Conservation (phyloP, 768 basidiomycete species). For the Baorangia bicolor region DNA sequence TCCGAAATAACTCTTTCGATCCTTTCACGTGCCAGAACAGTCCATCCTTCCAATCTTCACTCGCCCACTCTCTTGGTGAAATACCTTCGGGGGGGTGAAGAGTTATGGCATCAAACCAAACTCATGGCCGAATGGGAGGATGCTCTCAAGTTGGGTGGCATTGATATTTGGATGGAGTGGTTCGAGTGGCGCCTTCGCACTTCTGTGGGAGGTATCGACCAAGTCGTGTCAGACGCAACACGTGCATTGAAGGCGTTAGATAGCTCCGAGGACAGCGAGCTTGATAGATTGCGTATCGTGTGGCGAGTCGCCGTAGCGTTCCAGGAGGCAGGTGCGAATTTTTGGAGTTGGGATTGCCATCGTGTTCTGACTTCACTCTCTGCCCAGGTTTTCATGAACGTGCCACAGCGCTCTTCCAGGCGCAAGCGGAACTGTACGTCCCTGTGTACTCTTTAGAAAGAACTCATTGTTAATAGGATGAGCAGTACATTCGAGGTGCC, state of each 20-base stretch:
- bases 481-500: slow-evolving; percentile 62
- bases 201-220: slow-evolving; percentile 47
- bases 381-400: slow-evolving; percentile 67
- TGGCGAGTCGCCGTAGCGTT: slow-evolving; percentile 69
- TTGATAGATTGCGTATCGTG: slow-evolving; percentile 57
- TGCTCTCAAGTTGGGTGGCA: slow-evolving; percentile 50
- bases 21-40: slow-evolving; percentile 59
- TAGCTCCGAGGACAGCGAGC: slow-evolving; percentile 43
- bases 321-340: slow-evolving; percentile 60
- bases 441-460: neutral
- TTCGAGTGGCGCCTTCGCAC: slow-evolving; percentile 68
- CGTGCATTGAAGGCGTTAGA: slow-evolving; percentile 46
- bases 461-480: slow-evolving; percentile 6
- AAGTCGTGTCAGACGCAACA: slow-evolving; percentile 50
- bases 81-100: slow-evolving; percentile 71
- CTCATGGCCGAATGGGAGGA: slow-evolving; percentile 67
- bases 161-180: slow-evolving; percentile 77
- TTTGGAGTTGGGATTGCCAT: neutral
- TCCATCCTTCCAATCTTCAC: slow-evolving; percentile 48
- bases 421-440: slow-evolving; percentile 77
- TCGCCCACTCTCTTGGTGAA: slow-evolving; percentile 56
- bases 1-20: slow-evolving; percentile 71
- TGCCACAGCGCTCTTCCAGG: slow-evolving; percentile 77
- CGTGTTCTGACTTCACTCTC: slow-evolving; percentile 1
- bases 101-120: slow-evolving; percentile 61